phyloP scores from a whole-genome alignment of 768 basidiomycete genomes.

The Kwoniella dejecticola region DNA sequence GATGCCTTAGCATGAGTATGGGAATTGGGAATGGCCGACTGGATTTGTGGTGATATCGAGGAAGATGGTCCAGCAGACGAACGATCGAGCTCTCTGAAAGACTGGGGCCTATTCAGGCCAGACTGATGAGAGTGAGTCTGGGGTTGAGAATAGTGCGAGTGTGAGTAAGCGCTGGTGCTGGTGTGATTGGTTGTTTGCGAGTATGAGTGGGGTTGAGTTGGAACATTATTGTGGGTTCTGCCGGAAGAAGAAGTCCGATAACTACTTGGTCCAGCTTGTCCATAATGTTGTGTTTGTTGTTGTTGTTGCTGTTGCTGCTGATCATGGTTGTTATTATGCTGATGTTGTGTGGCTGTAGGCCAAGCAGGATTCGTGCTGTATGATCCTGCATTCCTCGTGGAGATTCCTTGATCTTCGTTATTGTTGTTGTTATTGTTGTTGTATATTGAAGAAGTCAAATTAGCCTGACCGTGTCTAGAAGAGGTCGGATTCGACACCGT shows the following conservation, averaged over 20 bases:
- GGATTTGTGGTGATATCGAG: conserved; percentile 13
- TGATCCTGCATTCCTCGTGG: background rate
- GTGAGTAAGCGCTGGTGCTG: background rate
- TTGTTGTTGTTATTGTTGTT: too few species aligned
- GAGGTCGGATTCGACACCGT: conserved; percentile 3
- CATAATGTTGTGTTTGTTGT: background rate
- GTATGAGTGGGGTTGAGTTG: background rate
- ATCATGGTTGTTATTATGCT: background rate
- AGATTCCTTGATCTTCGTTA: background rate
- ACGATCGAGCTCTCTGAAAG: conserved; percentile 9
- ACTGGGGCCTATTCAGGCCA: background rate
- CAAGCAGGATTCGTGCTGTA: too few species aligned
- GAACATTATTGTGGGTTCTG: too few species aligned
- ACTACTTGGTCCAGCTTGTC: too few species aligned
- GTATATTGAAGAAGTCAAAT: conserved; percentile 7
- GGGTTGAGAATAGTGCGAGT: background rate
- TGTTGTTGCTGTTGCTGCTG: background rate
- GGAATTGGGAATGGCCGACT: conserved; percentile 3
- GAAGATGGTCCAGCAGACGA: conserved; percentile 7
- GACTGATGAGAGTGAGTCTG: background rate
- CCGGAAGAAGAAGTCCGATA: too few species aligned
- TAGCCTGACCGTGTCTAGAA: background rate
- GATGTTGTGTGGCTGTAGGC: conserved; percentile 1
- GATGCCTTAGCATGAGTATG: too few species aligned
- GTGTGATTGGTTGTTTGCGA: background rate